Evolutionary conservation across 106 monocot genomes (phyloP).

Genomic region (Xerophyta viscosa): DNA sequence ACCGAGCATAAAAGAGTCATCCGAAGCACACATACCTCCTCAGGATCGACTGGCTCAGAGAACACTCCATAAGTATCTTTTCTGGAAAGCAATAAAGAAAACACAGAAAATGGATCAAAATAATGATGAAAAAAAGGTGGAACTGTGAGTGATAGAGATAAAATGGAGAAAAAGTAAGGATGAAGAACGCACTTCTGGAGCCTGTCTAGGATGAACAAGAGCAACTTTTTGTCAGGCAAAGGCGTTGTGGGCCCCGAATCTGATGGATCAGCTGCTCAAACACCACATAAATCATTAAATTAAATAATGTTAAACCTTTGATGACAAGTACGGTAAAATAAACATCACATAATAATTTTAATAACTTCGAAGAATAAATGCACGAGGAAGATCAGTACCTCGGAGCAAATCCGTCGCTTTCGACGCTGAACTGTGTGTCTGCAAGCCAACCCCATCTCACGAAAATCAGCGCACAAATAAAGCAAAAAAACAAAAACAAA

Average conservation of each 20-base stretch:
- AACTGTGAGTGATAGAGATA: neutral
- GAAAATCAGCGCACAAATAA: constrained; percentile 14
- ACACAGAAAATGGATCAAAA: neutral
- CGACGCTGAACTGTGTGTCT: constrained; percentile 33
- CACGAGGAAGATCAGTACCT: constrained; percentile 37
- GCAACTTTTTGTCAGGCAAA: constrained; percentile 91
- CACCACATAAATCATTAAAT: constrained; percentile 3
- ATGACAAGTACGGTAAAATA: neutral
- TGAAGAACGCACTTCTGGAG: constrained; percentile 82
- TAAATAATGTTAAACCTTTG: constrained; percentile 8
- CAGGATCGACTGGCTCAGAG: constrained; percentile 79
- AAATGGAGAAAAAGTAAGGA: constrained; percentile 2
- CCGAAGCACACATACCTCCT: constrained; percentile 56
- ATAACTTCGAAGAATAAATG: constrained; percentile 30
- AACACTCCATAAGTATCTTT: constrained; percentile 95
- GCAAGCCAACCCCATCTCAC: constrained; percentile 28
- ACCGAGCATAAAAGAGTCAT: neutral
- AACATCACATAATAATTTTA: neutral
- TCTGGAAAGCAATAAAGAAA: constrained; percentile 30
- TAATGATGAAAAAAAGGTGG: constrained; percentile 2
- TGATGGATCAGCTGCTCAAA: constrained; percentile 21
- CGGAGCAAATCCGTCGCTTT: constrained; percentile 48
- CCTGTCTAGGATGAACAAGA: constrained; percentile 92
- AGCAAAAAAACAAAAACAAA: neutral
- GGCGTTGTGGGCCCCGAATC: constrained; percentile 65